Conservation (phyloP, 2,329 filamentous ascomycete genomes). For the Pseudogymnoascus sp. region DNA sequence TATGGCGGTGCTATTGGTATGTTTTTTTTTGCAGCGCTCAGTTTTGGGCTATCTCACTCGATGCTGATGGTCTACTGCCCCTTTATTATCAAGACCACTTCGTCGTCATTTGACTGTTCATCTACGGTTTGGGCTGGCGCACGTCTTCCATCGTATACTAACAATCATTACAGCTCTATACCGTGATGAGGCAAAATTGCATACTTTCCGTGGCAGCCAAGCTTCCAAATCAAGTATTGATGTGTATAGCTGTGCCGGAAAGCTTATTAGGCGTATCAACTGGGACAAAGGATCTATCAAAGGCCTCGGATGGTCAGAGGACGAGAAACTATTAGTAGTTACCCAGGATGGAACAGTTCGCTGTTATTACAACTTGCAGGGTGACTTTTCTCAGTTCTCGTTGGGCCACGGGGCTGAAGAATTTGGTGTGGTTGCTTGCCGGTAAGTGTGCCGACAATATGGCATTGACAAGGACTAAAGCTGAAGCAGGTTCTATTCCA, state of each 20-base stretch:
- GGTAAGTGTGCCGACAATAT: constrained; percentile 26
- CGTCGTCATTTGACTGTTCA: not conserved
- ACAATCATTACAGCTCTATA: constrained; percentile 59
- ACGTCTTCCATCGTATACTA: constrained; percentile 18
- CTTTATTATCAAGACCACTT: not conserved
- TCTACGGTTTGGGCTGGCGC: not conserved
- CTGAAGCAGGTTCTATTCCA: constrained; percentile 61
- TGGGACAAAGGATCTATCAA: constrained; percentile 88
- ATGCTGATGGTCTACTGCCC: not conserved
- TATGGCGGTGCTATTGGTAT: constrained; percentile 90
- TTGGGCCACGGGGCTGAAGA: constrained; percentile 85
- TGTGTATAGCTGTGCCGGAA: constrained; percentile 87
- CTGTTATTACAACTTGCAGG: constrained; percentile 81
- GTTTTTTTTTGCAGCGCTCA: constrained; percentile 19
- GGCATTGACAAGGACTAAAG: not conserved
- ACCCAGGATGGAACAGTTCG: constrained; percentile 84
- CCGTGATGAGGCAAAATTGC: constrained; percentile 78
- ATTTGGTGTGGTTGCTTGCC: constrained; percentile 76
- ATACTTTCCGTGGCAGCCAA: constrained; percentile 65
- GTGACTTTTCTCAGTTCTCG: constrained; percentile 90
- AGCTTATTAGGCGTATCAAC: constrained; percentile 73
- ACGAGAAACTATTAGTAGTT: constrained; percentile 83
- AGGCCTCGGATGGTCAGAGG: constrained; percentile 91
- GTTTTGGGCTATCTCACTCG: not conserved
- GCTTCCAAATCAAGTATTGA: constrained; percentile 78